Evolutionary conservation across 306 rosid genomes (phyloP).

Genomic region (Cyclanthera cordifolia): DNA sequence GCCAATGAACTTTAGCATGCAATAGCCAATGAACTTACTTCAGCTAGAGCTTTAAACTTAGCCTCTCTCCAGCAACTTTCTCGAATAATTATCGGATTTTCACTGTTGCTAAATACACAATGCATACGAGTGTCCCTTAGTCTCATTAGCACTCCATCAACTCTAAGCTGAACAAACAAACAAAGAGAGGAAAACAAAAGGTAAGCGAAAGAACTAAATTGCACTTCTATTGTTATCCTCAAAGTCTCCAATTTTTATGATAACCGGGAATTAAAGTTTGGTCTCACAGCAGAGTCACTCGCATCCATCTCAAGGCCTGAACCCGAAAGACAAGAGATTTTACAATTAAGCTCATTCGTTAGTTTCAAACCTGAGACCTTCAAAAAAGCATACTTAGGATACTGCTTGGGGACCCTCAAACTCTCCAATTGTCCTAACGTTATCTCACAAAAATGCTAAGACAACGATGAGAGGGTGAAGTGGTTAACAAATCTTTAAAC

Average conservation of each 20-base stretch:
- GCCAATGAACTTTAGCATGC: constrained; percentile 18
- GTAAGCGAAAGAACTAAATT: background rate
- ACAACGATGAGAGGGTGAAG: background rate
- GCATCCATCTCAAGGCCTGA: no score
- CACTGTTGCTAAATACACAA: constrained; percentile 48
- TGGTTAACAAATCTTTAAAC: background rate
- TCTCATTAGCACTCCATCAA: constrained; percentile 91
- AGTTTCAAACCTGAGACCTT: no score
- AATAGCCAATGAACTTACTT: constrained; percentile 35
- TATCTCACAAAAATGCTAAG: background rate
- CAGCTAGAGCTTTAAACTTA: constrained; percentile 65
- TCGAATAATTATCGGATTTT: constrained; percentile 53
- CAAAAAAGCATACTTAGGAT: no score
- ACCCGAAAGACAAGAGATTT: no score
- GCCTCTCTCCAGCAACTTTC: constrained; percentile 97
- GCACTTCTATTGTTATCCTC: background rate
- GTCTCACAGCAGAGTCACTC: no score
- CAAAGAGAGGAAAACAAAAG: background rate
- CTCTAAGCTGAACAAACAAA: constrained; percentile 65
- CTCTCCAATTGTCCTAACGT: background rate
- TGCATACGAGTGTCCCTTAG: constrained; percentile 91
- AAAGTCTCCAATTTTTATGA: no score
- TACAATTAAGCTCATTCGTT: no score
- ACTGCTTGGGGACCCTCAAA: no score
- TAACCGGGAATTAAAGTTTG: no score